A percentile compares a stretch with the other conserved stretches of the same genome.
Evolutionary conservation across 2,329 filamentous ascomycete genomes (phyloP).

Genomic region (Xylaria hypoxylon): DNA sequence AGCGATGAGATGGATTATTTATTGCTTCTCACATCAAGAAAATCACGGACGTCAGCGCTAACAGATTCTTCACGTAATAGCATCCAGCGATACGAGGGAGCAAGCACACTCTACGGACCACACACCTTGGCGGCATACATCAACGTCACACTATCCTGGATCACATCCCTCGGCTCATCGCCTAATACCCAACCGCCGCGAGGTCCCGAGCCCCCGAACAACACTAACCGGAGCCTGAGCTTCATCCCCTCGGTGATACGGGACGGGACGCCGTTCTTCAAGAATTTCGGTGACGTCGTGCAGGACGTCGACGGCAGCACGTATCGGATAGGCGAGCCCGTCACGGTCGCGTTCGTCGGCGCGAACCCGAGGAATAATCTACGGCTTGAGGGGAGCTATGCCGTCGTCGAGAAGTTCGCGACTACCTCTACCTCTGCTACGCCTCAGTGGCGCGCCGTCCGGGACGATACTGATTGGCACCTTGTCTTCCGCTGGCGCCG

Average conservation of each 20-base stretch:
- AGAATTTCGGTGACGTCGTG: conserved; percentile 75
- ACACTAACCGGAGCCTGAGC: conserved; percentile 77
- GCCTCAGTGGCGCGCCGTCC: conserved; percentile 71
- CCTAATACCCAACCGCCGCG: conserved; percentile 54
- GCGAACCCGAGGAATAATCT: conserved; percentile 92
- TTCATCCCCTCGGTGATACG: conserved; percentile 84
- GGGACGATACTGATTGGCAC: conserved; percentile 85
- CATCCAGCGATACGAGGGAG: conserved; percentile 90
- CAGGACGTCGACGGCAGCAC: conserved; percentile 59
- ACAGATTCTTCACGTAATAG: conserved; percentile 54
- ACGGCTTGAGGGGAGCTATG: conserved; percentile 80
- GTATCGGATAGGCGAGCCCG: conserved; percentile 68
- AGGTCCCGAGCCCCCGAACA: conserved; percentile 78
- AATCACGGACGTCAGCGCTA: conserved; percentile 24
- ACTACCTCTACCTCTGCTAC: conserved; percentile 33
- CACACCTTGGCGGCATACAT: conserved; percentile 89
- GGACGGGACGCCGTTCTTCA: conserved; percentile 74
- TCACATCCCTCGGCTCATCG: conserved; percentile 72
- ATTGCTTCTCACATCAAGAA: background rate
- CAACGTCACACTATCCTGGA: conserved; percentile 77
- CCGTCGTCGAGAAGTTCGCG: conserved; percentile 75
- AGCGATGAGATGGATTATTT: background rate
- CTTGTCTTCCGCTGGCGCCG: conserved; percentile 83
- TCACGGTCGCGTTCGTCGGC: conserved; percentile 79
- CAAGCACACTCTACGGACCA: conserved; percentile 86